Base-by-base conservation (phyloP, 2,329 filamentous ascomycete species). In the Leptodontidium sp. region DNA sequence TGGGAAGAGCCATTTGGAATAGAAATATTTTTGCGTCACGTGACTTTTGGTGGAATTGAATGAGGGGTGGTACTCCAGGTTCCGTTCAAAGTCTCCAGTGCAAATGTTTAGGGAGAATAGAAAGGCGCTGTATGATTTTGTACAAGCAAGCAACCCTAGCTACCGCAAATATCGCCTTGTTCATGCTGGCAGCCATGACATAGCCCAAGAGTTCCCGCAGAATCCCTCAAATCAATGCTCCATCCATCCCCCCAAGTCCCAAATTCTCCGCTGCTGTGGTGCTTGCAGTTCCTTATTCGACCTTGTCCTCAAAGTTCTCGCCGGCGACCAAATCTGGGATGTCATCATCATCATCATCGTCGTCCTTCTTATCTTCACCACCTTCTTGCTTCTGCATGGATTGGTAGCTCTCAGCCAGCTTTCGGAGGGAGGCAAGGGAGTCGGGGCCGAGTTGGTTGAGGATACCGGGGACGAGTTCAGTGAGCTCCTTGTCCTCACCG, bases 401-500 rank as follows among this genome's bases (percentile, higher is more conserved):
- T 90, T 99, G 96, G 89, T 99, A 99, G 89, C 92, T 97, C 89
- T 99, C 96, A 78, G 96, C 96, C 73, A 99, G 90, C 88, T 98
- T 98, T 84, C 96, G 93, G 80, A 99, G 93, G 73, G 94, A 97
- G 71, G 96, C 96, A 70, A 99, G 92, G 73, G 93, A 97, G 87
- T 99, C 96, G 79, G 96, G 96, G 79, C 96, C 96, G 73, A 99
- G 93, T 88, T 99, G 96, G 91, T 98, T 99, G 74, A 99, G 93
- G 85, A 99, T 99, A 75, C 96, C 96, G 79, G 96, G 96, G 75
- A 99, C 96, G 78, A 99, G 94, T 87, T 99, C 96, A 72, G 96
- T 99, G 76, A 99, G 93, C 87, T 99, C 96, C 90, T 99, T 99
- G 86, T 99, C 96, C 87, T 99, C 96, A 75, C 95, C 96, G 83